phyloP scores from a whole-genome alignment of 2,329 filamentous ascomycete genomes.

The Canariomyces notabilis region DNA sequence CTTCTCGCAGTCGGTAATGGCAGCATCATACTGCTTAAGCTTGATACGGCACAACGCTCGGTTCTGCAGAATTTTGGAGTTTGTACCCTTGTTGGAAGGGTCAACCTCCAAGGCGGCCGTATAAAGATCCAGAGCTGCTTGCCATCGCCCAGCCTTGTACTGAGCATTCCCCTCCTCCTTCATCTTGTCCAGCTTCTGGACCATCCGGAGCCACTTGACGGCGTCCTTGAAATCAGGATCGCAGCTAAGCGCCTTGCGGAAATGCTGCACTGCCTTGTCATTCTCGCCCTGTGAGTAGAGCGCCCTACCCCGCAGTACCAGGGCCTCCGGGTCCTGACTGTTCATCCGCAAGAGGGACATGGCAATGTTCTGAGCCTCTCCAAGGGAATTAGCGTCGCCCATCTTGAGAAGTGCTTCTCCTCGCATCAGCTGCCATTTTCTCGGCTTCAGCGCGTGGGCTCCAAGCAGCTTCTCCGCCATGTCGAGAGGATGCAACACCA shows the following conservation, averaged over 20 bases:
- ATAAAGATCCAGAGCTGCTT: constrained; percentile 80
- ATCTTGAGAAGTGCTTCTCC: constrained; percentile 91
- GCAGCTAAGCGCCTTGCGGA: constrained; percentile 81
- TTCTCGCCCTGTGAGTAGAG: constrained; percentile 92
- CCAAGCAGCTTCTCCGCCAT: constrained; percentile 81
- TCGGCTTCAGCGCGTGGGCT: constrained; percentile 67
- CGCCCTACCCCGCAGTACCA: constrained; percentile 81
- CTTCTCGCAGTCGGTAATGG: constrained; percentile 79
- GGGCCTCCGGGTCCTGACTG: constrained; percentile 85
- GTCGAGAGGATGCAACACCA: constrained; percentile 88
- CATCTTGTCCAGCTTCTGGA: constrained; percentile 87
- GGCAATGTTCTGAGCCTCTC: constrained; percentile 87
- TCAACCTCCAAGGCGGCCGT: constrained; percentile 78
- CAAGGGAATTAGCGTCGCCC: constrained; percentile 80
- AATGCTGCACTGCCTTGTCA: constrained; percentile 87
- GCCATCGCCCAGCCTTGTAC: constrained; percentile 80
- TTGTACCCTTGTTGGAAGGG: constrained; percentile 82
- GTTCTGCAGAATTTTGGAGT: constrained; percentile 93
- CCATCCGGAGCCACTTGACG: constrained; percentile 80
- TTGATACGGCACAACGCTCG: constrained; percentile 78
- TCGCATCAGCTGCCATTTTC: constrained; percentile 90
- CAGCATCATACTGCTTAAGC: constrained; percentile 76
- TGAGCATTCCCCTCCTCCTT: constrained; percentile 89
- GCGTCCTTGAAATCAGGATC: constrained; percentile 90
- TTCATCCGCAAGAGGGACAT: constrained; percentile 83